Evolutionary conservation across 2,329 filamentous ascomycete species (phyloP).

Genomic region (Epichloe aotearoae): DNA sequence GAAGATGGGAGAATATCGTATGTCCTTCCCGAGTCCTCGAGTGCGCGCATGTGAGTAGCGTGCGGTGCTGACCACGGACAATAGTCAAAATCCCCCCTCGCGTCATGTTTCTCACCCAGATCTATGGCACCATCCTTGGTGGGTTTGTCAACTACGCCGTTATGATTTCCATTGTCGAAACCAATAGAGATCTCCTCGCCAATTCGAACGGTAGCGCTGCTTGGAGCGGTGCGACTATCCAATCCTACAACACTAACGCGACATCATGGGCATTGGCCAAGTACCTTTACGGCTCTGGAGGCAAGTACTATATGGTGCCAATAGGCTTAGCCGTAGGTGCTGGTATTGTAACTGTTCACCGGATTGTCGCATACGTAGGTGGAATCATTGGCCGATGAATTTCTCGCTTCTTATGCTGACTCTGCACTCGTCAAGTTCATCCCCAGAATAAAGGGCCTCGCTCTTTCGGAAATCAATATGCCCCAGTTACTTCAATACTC

Average conservation of each 20-base stretch:
- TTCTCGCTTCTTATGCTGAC: background rate
- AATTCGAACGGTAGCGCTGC: slow-evolving; percentile 28
- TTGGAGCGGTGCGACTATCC: slow-evolving; percentile 35
- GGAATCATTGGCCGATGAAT: background rate
- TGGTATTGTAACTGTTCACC: slow-evolving; percentile 10
- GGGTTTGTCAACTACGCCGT: slow-evolving; percentile 32
- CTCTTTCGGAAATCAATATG: slow-evolving; percentile 1
- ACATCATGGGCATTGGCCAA: slow-evolving; percentile 22
- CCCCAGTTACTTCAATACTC: slow-evolving; percentile 5
- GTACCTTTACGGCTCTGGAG: slow-evolving; percentile 27
- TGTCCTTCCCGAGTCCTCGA: slow-evolving; percentile 9
- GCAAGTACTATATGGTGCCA: slow-evolving; percentile 24
- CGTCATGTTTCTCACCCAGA: slow-evolving; percentile 26
- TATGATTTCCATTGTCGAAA: slow-evolving; percentile 30
- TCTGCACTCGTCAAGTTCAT: background rate
- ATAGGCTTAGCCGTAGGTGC: slow-evolving; percentile 29
- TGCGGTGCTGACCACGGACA: background rate
- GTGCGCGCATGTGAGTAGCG: background rate
- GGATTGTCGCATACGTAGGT: background rate
- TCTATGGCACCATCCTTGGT: slow-evolving; percentile 27
- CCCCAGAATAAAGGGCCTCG: background rate
- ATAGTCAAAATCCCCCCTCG: slow-evolving; percentile 22
- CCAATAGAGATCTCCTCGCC: slow-evolving; percentile 27
- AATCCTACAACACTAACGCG: slow-evolving; percentile 28
- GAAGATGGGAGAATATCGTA: slow-evolving; percentile 46